Percentiles rank a stretch among this genome's conserved stretches.
Evolutionary conservation across 257 asterid species (phyloP).

Genomic region (Jasminum sambac): DNA sequence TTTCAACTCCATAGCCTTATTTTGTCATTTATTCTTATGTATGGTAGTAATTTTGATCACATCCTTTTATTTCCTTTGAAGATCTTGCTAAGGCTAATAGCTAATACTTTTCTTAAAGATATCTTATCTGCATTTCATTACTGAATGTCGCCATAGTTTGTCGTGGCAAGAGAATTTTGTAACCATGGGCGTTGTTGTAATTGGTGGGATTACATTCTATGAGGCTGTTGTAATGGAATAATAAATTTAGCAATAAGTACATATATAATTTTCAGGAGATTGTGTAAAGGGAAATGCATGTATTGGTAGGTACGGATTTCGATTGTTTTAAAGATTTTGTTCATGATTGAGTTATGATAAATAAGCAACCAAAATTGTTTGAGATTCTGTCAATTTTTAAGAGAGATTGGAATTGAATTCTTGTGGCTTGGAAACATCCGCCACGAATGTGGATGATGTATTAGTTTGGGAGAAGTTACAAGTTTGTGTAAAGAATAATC

Average conservation of each 20-base stretch:
- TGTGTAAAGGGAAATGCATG: not conserved
- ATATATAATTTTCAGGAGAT: not conserved
- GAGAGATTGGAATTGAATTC: not conserved
- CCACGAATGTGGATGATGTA: no score
- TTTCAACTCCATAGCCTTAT: constrained; percentile 1
- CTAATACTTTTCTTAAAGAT: not conserved
- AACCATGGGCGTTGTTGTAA: not conserved
- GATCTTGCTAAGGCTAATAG: no score
- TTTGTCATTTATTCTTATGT: constrained; percentile 7
- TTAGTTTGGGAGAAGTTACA: no score
- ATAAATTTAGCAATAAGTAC: not conserved
- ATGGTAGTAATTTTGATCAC: constrained; percentile 6
- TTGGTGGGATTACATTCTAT: not conserved
- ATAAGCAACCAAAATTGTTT: not conserved
- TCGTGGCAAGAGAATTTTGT: not conserved
- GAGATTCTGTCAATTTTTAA: not conserved
- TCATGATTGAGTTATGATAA: not conserved
- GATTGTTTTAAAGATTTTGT: not conserved
- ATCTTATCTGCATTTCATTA: not conserved
- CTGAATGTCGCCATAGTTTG: not conserved
- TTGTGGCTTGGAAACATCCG: not conserved
- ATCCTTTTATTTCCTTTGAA: no score
- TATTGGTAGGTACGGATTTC: not conserved
- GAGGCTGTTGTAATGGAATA: not conserved
- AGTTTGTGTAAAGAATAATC: no score